Base-by-base conservation (phyloP, 2,329 filamentous ascomycete genomes). In the Ambrosiella xylebori region DNA sequence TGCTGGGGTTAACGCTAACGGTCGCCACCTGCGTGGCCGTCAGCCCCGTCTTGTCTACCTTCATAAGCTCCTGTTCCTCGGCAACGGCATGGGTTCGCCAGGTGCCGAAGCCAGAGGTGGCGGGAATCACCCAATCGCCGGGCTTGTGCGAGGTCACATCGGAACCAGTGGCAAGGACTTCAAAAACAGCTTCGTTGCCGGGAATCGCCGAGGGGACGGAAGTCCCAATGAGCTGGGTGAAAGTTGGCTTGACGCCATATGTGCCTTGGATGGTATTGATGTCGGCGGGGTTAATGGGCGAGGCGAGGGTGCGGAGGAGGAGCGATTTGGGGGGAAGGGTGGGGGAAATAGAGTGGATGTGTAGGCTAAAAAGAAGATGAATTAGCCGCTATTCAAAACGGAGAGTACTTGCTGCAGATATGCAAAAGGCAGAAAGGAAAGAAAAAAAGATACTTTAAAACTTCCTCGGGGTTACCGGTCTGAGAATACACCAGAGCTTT, bases 201-300 rank as follows among this genome's bases (percentile, higher is more conserved):
- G 82, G 85, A 1, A 93, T 80, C 1, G 88, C 87, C 7, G 85
- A 80, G 1, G 90, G 88, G 27, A 82, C 74, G 0, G 81, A 64
- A 0, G 90, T 96, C 59, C 89, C 86, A 57, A 98, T 80, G 1
- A 80, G 71, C 5, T 82, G 83, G 15, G 81, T 83, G 71, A 95
- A 90, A 50, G 78, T 74, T 0, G 90, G 89, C 68, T 88, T 88
- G 51, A 82, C 82, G 61, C 91, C 91, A 73, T 98, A 98, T 3
- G 91, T 89, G 63, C 93, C 93, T 74, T 98, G 93, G 66, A 98
- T 87, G 66, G 91, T 91, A 75, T 98, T 98, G 70, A 98, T 87
- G 72, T 98, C 93, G 66, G 93, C 90, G 27, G 93, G 93, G 73
- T 98, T 98, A 70, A 98, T 88, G 59, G 93, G 88, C 0, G 89